phyloP scores from a whole-genome alignment of 2,329 filamentous ascomycete genomes.

The Phialemonium atrogriseum region DNA sequence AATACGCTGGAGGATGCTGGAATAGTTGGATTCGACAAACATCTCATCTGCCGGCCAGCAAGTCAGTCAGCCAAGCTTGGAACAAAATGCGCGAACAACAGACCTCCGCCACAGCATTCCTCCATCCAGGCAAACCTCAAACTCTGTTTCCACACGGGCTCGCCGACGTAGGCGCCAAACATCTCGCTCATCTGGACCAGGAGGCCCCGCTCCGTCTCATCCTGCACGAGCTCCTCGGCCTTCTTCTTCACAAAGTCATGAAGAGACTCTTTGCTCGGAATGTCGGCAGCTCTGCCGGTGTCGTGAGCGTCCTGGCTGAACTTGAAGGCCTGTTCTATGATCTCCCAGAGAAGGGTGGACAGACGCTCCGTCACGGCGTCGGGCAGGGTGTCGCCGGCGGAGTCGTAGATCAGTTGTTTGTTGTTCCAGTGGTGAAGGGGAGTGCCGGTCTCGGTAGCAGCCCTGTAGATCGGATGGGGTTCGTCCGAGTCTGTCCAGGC shows the following conservation, averaged over 20 bases:
- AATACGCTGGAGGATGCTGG: constrained; percentile 44
- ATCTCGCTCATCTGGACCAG: constrained; percentile 47
- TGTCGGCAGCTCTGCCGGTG: constrained; percentile 24
- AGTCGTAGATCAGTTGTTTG: constrained; percentile 31
- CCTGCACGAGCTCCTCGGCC: constrained; percentile 28
- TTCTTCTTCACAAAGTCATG: constrained; percentile 47
- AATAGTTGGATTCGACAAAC: constrained; percentile 54
- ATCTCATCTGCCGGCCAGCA: constrained; percentile 38
- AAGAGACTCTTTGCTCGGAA: constrained; percentile 42
- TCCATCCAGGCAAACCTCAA: constrained; percentile 59
- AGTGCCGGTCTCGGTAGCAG: constrained; percentile 40
- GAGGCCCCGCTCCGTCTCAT: constrained; percentile 31
- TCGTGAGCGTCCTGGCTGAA: constrained; percentile 42
- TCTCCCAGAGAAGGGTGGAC: constrained; percentile 40
- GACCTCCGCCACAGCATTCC: constrained; percentile 55
- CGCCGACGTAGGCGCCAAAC: constrained; percentile 59
- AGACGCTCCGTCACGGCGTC: constrained; percentile 11
- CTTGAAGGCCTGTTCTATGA: constrained; percentile 50
- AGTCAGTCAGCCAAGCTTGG: too few relatives aligned
- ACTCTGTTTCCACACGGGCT: constrained; percentile 49
- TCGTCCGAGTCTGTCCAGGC: constrained; percentile 30
- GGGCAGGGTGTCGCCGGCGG: constrained; percentile 6
- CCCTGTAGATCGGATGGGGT: constrained; percentile 41
- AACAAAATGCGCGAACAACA: constrained; percentile 6
- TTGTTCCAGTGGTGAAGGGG: constrained; percentile 38